Base-by-base conservation (phyloP, 805 yeast species). In the Maudiozyma turicensis region DNA sequence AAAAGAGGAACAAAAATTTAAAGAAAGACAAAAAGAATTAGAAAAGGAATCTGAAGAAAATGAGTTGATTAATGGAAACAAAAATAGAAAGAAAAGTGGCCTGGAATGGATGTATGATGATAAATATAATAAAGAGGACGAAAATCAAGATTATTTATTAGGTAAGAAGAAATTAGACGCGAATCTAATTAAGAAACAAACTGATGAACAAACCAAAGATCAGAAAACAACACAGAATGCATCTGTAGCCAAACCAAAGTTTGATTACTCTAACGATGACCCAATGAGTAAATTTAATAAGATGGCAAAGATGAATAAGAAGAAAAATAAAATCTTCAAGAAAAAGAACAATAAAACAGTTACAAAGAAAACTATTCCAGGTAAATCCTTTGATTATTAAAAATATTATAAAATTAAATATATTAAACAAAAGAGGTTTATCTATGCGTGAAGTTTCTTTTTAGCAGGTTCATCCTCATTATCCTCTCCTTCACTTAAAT, bases 101-200 rank as follows among this genome's bases (percentile, higher is more conserved):
- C 71, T 88, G 26, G 84, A 78, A 42, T 90, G 97, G 97, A 91
- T 91, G 95, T 90, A 90, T 60, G 77, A 82, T 11, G 79, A 74
- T 26, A 72, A 50, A 5, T 35, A 49, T 5, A 10, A 8, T n/a
- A 47, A 52, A 5, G 43, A 49, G 26, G 42, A 49, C 3, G 50
- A 50, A 13, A 58, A 57, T 10, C 52, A 55, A 8, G 62, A 58
- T 31, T 58, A 55, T 43, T 42, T 58, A 15, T 40, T 55, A 33
- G 61, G 63, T 15, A 61, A 51, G 42, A 56, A 52, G 6, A 8
- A 28, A 11, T 10, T 11, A 34, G 37, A 34, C n/a, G 37, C 31
- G 14, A 44, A 31, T 20, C 46, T 30, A 40, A 10, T 20, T 20
- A 35, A 40, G 8, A 28, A 33, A 6, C 38, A 45, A 37, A 26